Conservation (phyloP, 768 basidiomycete species). For the Phallus indusiatus region DNA sequence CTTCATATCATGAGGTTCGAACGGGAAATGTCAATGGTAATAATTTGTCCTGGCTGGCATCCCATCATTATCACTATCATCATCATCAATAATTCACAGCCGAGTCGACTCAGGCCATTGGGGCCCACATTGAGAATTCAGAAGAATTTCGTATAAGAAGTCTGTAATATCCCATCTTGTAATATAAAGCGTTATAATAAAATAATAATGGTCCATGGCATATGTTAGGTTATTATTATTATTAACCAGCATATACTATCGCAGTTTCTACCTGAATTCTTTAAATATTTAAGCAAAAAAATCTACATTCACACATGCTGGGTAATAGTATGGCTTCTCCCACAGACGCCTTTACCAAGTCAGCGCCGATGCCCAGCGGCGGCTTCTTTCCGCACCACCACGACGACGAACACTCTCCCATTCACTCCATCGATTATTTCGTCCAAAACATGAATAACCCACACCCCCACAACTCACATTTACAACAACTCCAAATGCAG, state of each 20-base stretch:
- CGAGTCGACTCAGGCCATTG: no score
- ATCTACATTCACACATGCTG: background rate
- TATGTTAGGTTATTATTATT: background rate
- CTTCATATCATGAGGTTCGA: no score
- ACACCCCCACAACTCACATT: background rate
- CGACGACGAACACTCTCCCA: background rate
- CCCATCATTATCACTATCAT: no score
- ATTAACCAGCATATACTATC: background rate
- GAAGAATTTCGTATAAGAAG: no score
- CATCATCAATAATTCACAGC: no score
- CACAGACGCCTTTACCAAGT: background rate
- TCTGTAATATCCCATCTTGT: no score
- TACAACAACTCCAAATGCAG: conserved; percentile 3
- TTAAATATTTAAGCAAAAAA: background rate
- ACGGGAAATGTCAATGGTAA: no score
- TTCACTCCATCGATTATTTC: background rate
- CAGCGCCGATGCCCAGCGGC: background rate
- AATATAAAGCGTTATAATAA: background rate
- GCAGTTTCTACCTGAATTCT: background rate
- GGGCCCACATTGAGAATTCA: no score
- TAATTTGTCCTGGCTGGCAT: no score
- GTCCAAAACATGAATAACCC: conserved; percentile 1
- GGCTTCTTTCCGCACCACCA: conserved; percentile 9
- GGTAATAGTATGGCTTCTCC: background rate
- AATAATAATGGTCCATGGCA: background rate